Evolutionary conservation across 139 green algal species (phyloP).

Genomic region (Chlorella sp.): DNA sequence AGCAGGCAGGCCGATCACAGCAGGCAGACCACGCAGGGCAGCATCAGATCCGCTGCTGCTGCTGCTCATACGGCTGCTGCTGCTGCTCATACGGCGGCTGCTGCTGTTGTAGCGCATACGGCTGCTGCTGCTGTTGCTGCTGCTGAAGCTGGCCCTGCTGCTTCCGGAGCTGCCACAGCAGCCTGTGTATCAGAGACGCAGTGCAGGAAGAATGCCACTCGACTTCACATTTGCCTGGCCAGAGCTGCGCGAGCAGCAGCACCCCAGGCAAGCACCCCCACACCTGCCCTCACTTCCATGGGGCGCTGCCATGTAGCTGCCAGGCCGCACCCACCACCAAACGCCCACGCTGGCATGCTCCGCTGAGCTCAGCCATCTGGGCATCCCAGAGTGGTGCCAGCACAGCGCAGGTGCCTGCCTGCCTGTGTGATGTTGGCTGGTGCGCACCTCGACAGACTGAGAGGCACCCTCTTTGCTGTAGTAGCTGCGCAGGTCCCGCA

Average conservation of each 20-base stretch:
- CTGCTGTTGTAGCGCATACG: too few relatives aligned
- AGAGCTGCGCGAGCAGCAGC: not conserved
- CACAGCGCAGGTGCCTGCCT: not conserved
- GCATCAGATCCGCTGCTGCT: not conserved
- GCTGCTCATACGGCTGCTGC: not conserved
- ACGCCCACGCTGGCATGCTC: too few relatives aligned
- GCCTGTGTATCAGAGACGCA: not conserved
- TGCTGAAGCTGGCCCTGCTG: too few relatives aligned
- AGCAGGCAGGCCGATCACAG: not conserved
- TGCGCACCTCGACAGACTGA: constrained; percentile 42
- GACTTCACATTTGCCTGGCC: not conserved
- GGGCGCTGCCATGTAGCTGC: too few relatives aligned
- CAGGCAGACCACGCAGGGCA: not conserved
- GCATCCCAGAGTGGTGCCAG: not conserved
- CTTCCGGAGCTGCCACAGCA: not conserved
- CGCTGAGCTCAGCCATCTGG: not conserved
- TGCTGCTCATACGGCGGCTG: not conserved
- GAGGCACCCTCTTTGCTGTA: constrained; percentile 21
- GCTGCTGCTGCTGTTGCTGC: not conserved
- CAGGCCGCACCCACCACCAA: too few relatives aligned
- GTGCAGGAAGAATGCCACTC: not conserved
- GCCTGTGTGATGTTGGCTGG: not conserved
- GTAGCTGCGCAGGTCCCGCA: constrained; percentile 45
- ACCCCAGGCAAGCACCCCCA: too few relatives aligned
- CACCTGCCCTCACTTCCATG: too few relatives aligned